Base-by-base conservation (phyloP, 164 flowering plant species). In the Annona squamosa region DNA sequence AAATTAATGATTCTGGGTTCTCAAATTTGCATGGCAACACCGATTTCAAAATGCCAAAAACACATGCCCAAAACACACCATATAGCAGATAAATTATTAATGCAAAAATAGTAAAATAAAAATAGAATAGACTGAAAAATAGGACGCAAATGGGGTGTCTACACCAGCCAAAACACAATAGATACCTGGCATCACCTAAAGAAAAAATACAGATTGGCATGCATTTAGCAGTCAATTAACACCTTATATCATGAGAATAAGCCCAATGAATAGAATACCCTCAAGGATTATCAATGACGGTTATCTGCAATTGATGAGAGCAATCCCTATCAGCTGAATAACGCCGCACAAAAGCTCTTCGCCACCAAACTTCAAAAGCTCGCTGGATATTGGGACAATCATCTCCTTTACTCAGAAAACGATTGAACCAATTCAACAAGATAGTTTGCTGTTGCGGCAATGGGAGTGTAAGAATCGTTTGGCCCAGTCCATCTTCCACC, bases 311-410 rank as follows among this genome's bases (percentile, higher is more conserved):
- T 52, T 10, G 59, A 47, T 71, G 74, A 65, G 78, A 76, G 19
- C 45, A 76, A 69, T 78, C 88, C 16, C 71, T 79, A 5, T 74
- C 72, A 1, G 82, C 61, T 17, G 56, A 78, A 71, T 80, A 78
- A 46, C 85, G 89, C 69, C 81, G 87, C 64, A 90, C 76, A 46
- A 92, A 94, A 77, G 97, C 82, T 82, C 98, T 83, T 83, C 95
- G 89, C 97, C 99, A 94, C 99, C 99, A 94, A 41, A 91, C 81
- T 79, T 91, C 96, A 75, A 94, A 92, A 44, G 99, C 99, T 72
- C 84, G 86, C 79, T 86, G 91, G 48, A 94, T 83, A 70, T 94
- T 91, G 19, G 99, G 99, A 65, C 91, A 92, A 73, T 94, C 98
- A 77, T 90, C 91, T 41, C 98, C 98, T 76, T 86, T 89, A 63